Base-by-base conservation (phyloP, 2,329 filamentous ascomycete genomes). In the Teratosphaeria zuluensis region DNA sequence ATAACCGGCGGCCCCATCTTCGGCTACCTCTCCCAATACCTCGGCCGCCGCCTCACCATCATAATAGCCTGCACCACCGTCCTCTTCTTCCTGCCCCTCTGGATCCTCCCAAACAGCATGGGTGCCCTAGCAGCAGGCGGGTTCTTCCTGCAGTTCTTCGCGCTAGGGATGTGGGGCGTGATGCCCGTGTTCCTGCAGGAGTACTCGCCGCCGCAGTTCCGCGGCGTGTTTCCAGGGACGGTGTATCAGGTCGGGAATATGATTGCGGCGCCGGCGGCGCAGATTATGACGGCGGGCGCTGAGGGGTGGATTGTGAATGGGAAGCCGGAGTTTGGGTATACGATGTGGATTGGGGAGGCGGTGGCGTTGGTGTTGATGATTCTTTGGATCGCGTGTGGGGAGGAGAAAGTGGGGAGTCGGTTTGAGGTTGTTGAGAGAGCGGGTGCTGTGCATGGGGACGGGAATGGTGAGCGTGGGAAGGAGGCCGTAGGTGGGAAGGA, bases 211-310 rank as follows among this genome's bases (percentile, higher is more conserved):
- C 81, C 81, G 0, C 84, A 85, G 0, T 89, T 87, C 79, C 81
- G 87, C 33, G 87, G 86, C 0, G 84, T 81, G 1, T 88, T 90
- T 69, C 84, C 86, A 0, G 87, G 84, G 61, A 57, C 87, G 55
- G 85, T 84, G 0, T 90, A 90, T 72, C 87, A 90, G 75, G 73
- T 90, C 8, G 87, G 87, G 6, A 90, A 89, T 76, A 85, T 89
- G 79, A 84, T 88, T 56, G 86, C 84, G 1, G 86, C 84, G 0
- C 86, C 87, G 0, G 86, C 83, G 0, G 84, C 88, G 0, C 88
- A 91, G 71, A 91, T 92, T 54, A 85, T 91, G 69, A 90, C 35
- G 12, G 35, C n/a, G 11, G 35, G 35, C 35, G 35, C 35, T 9
- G 35, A 42, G 35, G 12, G 11, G 14, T 42, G 35, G 35, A 42